These are phyloP conservation scores for Rosellinia necatrix DNA, from an alignment of 2,329 filamentous ascomycete genomes.

Conservation along the genomic window DNA sequence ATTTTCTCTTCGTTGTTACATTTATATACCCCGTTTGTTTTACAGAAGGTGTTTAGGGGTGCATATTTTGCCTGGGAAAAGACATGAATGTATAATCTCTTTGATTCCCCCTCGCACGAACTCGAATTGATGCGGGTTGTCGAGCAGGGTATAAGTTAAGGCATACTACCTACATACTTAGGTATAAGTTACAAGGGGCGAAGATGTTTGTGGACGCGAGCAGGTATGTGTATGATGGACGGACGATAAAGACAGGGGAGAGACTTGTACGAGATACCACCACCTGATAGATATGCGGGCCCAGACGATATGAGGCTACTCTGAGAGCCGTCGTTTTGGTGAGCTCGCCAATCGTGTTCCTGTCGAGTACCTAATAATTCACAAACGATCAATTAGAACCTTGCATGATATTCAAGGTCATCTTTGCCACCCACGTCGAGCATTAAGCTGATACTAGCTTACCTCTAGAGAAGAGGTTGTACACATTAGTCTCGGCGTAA, in stretches of 20 bases:
- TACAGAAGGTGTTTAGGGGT: constrained; percentile 39
- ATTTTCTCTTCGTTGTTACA: constrained; percentile 45
- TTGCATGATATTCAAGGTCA: background rate
- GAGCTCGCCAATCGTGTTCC: background rate
- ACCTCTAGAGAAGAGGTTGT: too few species aligned
- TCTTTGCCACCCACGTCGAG: too few species aligned
- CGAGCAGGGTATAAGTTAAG: constrained; percentile 27
- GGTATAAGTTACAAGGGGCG: constrained; percentile 16
- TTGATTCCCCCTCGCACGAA: constrained; percentile 27
- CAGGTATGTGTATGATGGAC: constrained; percentile 22
- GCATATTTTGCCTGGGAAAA: constrained; percentile 40
- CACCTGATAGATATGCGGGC: background rate
- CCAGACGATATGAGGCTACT: background rate
- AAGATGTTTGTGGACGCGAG: constrained; percentile 17
- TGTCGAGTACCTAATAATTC: constrained; percentile 19
- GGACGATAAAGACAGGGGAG: constrained; percentile 25
- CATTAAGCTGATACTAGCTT: too few species aligned
- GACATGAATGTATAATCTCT: constrained; percentile 36
- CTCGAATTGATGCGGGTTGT: constrained; percentile 13
- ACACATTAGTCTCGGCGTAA: too few species aligned
- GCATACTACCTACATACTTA: constrained; percentile 31
- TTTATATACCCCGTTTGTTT: constrained; percentile 48
- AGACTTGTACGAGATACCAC: background rate
- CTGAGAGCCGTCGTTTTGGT: background rate
- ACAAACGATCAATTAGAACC: constrained; percentile 7